These are phyloP conservation scores for Tetrapisispora taiwanensis DNA, from an alignment of 805 yeast genomes.

Conservation along the genomic window DNA sequence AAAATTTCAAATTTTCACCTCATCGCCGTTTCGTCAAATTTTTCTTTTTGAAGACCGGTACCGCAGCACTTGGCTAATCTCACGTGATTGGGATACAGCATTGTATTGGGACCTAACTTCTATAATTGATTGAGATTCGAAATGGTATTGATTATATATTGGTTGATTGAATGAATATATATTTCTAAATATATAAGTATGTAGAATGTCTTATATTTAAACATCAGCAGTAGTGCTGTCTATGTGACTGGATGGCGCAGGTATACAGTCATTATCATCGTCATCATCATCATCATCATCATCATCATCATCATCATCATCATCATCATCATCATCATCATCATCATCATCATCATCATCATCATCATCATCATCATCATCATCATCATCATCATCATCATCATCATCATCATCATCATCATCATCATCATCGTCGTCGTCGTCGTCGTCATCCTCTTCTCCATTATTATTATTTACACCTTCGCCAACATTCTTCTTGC, in stretches of 20 bases:
- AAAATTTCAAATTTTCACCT: neutral
- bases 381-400: slow-evolving; percentile 6
- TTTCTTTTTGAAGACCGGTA: too few species aligned
- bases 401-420: slow-evolving; percentile 31
- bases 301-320: too few species aligned
- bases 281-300: neutral
- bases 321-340: slow-evolving; percentile 7
- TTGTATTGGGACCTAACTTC: too few species aligned
- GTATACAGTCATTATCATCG: neutral
- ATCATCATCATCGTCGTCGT: neutral
- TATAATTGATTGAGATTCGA: too few species aligned
- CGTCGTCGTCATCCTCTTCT: slow-evolving; percentile 15
- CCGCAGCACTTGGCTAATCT: neutral
- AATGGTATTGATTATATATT: too few species aligned
- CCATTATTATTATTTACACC: slow-evolving; percentile 20
- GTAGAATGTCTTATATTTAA: too few species aligned
- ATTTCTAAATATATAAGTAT: too few species aligned
- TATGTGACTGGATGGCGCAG: too few species aligned
- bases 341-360: neutral
- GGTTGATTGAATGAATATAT: neutral
- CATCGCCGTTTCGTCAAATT: neutral
- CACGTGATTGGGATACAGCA: neutral
- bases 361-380: too few species aligned
- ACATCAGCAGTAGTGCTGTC: too few species aligned
- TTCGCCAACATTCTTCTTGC: slow-evolving; percentile 18